phyloP scores from a whole-genome alignment of 75 land plant genomes.

The Larix kaempferi region DNA sequence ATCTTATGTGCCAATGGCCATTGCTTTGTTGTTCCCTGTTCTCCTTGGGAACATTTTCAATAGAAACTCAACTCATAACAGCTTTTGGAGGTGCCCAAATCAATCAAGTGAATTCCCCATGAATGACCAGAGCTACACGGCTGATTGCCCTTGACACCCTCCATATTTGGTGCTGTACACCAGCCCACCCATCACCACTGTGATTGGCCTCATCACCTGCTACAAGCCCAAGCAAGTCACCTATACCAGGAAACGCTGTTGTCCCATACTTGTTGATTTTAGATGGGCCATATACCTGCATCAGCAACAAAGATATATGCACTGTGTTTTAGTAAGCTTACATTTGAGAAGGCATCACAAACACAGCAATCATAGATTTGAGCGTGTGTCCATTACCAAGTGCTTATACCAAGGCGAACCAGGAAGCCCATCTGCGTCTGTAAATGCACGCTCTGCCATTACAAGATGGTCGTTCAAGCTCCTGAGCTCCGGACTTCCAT shows the following conservation, averaged over 20 bases:
- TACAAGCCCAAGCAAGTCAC: slow-evolving; percentile 33
- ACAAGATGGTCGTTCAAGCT: slow-evolving; percentile 72
- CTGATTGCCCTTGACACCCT: slow-evolving; percentile 61
- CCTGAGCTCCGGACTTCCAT: slow-evolving; percentile 18
- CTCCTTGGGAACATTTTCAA: too few species aligned
- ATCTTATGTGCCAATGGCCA: too few species aligned
- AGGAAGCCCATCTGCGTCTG: slow-evolving; percentile 55
- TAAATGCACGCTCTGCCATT: slow-evolving; percentile 75
- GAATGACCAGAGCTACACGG: slow-evolving; percentile 61
- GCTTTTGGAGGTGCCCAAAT: background rate
- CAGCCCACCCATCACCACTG: slow-evolving; percentile 32
- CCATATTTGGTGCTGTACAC: slow-evolving; percentile 78
- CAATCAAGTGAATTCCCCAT: slow-evolving; percentile 55
- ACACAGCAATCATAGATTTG: too few species aligned
- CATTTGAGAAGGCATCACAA: too few species aligned
- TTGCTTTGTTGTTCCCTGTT: too few species aligned
- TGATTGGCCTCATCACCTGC: slow-evolving; percentile 12
- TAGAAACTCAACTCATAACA: too few species aligned
- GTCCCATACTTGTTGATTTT: slow-evolving; percentile 53
- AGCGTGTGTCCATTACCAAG: slow-evolving; percentile 34
- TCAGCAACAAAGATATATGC: background rate
- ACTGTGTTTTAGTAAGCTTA: background rate
- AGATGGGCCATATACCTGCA: slow-evolving; percentile 78
- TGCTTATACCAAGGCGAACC: slow-evolving; percentile 78
- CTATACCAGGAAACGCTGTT: slow-evolving; percentile 63